Base-by-base conservation (phyloP, 805 yeast genomes). In the Soucietia sequanensis region DNA sequence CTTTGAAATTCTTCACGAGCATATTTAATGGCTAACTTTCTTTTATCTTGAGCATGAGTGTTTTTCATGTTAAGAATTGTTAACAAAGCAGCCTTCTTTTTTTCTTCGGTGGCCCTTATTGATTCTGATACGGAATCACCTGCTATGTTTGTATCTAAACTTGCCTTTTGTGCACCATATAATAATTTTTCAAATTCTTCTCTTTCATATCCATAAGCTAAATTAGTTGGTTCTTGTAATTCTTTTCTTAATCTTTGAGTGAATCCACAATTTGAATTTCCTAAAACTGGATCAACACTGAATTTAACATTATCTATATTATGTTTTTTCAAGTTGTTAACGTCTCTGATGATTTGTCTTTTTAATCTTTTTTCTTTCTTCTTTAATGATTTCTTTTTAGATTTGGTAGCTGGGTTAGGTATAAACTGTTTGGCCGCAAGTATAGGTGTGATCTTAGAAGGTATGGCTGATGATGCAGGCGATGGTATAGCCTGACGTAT, bases 1-100 rank as follows among this genome's bases (percentile, higher is more conserved):
- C 95, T 73, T 48, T 78, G 80, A 60, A 91, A 90, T 63, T 91
- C 97, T 47, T 75, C 64, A 33, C 78, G 71, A 1, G 97, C 96
- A 30, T 83, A 58, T 30, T 63, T 62, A 2, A 78, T 67, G 19
- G 87, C 84, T 46, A 76, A 56, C 44, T 77, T 76, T 50, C 72
- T 67, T 38, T 70, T 68, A 43, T 85, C 89, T 13, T 61, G 55
- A 33, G 72, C 72, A 45, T 72, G 71, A 17, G 93, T 73, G 60
- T 90, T 90, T 59, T 75, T 81, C 63, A 87, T 72, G 50, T 78
- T 76, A 34, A 90, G 64, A 31, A 91, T 82, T 44, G 96, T 80
- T 42, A 73, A 54, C 21, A 90, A 62, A 0, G 84, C 84, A 34
- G 79, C 81, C 43, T 81, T 77, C 62, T 83, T 86, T 35, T 62